Conservation (phyloP, 2,329 filamentous ascomycete species). For the Neocatenulostroma microsporum region DNA sequence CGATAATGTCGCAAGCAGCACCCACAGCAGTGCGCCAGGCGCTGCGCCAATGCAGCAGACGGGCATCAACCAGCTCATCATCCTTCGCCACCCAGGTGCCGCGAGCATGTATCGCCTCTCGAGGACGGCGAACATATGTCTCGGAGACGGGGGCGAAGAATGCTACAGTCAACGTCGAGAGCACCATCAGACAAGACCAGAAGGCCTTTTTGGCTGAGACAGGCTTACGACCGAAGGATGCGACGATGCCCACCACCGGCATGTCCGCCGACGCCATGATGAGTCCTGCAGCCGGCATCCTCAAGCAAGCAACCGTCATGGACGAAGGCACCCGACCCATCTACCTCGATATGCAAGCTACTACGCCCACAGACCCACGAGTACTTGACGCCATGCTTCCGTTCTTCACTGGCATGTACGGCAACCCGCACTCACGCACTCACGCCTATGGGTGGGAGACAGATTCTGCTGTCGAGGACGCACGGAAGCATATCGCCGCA, state of each 20-base stretch:
- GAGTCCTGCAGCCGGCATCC: slow-evolving; percentile 63
- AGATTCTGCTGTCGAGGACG: slow-evolving; percentile 84
- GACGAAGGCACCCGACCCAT: slow-evolving; percentile 89
- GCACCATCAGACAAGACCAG: slow-evolving; percentile 78
- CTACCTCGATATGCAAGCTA: slow-evolving; percentile 97
- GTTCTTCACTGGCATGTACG: slow-evolving; percentile 85
- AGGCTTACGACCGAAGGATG: slow-evolving; percentile 47
- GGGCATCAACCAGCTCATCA: slow-evolving; percentile 36
- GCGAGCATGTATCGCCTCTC: slow-evolving; percentile 33
- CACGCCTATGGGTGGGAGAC: slow-evolving; percentile 99
- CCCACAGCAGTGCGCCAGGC: slow-evolving; percentile 68
- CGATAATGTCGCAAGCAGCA: slow-evolving; percentile 48
- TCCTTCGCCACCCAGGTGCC: slow-evolving; percentile 34
- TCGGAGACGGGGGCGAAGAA: slow-evolving; percentile 71
- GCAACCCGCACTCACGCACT: slow-evolving; percentile 93
- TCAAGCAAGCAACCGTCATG: slow-evolving; percentile 89
- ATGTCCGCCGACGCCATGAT: slow-evolving; percentile 60
- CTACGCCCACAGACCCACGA: slow-evolving; percentile 86
- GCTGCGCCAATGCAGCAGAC: slow-evolving; percentile 50
- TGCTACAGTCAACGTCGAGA: slow-evolving; percentile 74
- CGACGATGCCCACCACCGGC: slow-evolving; percentile 52
- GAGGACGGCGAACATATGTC: slow-evolving; percentile 57
- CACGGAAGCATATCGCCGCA: slow-evolving; percentile 71
- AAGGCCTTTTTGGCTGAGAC: slow-evolving; percentile 62
- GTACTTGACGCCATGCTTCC: slow-evolving; percentile 96